These are phyloP conservation scores for Lipomyces spencermartinsiae DNA, from an alignment of 805 yeast genomes.

Conservation along the genomic window DNA sequence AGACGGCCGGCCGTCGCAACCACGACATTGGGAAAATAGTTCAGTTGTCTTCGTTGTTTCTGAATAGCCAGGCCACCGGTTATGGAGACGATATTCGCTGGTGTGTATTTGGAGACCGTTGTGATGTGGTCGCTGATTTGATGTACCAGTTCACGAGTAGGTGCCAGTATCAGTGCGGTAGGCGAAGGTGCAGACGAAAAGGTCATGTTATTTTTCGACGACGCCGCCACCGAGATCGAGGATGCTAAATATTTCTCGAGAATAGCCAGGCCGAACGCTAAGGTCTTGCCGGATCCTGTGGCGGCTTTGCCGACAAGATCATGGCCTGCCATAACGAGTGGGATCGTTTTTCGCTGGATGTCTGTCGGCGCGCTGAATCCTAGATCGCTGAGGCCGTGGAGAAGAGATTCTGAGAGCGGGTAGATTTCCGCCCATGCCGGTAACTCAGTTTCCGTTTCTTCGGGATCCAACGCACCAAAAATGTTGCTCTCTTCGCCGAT, in stretches of 20 bases:
- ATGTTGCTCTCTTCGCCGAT: constrained; percentile 30
- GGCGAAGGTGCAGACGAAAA: constrained; percentile 53
- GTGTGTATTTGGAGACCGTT: constrained; percentile 51
- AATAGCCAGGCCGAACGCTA: constrained; percentile 94
- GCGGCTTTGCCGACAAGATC: constrained; percentile 96
- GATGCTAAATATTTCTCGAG: constrained; percentile 63
- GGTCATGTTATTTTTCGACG: constrained; percentile 31
- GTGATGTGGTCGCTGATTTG: constrained; percentile 87
- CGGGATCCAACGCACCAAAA: constrained; percentile 36
- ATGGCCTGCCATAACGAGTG: constrained; percentile 70
- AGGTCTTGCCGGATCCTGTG: constrained; percentile 96
- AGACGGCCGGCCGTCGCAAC: constrained; percentile 97
- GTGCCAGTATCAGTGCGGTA: constrained; percentile 83
- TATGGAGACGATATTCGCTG: constrained; percentile 69
- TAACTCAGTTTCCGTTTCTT: constrained; percentile 39
- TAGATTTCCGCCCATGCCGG: constrained; percentile 49
- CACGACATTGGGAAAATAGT: constrained; percentile 71
- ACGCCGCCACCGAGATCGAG: constrained; percentile 13
- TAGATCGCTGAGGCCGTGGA: constrained; percentile 65
- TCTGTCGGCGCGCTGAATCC: constrained; percentile 78
- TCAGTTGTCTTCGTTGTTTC: constrained; percentile 83
- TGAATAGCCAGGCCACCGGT: constrained; percentile 97
- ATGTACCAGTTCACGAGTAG: constrained; percentile 95
- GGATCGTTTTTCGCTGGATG: constrained; percentile 79
- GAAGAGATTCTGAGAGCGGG: constrained; percentile 58